Base-by-base conservation (phyloP, 2,329 filamentous ascomycete species). In the Talaromyces sp. region DNA sequence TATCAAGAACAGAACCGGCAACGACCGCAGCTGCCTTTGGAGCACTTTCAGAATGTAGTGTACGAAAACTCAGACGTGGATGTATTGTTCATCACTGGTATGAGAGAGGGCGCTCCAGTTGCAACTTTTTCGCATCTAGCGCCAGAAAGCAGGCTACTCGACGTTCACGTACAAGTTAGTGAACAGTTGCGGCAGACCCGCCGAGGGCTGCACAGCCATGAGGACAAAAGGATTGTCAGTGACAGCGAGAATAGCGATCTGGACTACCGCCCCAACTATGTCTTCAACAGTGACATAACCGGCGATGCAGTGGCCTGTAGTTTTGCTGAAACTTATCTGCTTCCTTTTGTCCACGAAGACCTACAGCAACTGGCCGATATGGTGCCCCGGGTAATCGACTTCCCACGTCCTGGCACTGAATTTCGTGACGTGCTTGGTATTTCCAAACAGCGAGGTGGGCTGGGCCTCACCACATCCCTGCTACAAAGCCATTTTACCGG, bases 71-170 rank as follows among this genome's bases (percentile, higher is more conserved):
- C 11, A 59, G 79, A 80, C 72, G 76, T 80, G 1, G 1, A 88
- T 64, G 84, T 88, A 58, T 74, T 89, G 51, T 65, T 89, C 0
- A 84, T 90, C 68, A 89, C 86, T 0, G 87, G 86, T 0, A 85
- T 89, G 83, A 83, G 86, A 78, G 87, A 90, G 58, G 76, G 84
- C 58, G 82, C 85, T 5, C 87, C 87, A 0, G 79, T 88, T 11
- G 76, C 84, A 67, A 49, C 68, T 13, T 82, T 87, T 0, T 84
- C 83, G n/a, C 82, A 84, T 76, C 70, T 88, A 27, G 82, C 87
- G 11, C 80, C 85, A 58, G 72, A 79, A 1, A 83, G 77, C 66
- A 84, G 77, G 67, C 65, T 89, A 19, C 38, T 89, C 56, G 87
- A 89, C 38, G 75, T 89, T 67, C 77, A 72, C 19, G 75, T 89